Base-by-base conservation (phyloP, 2,329 filamentous ascomycete genomes). In the Canariomyces notabilis region DNA sequence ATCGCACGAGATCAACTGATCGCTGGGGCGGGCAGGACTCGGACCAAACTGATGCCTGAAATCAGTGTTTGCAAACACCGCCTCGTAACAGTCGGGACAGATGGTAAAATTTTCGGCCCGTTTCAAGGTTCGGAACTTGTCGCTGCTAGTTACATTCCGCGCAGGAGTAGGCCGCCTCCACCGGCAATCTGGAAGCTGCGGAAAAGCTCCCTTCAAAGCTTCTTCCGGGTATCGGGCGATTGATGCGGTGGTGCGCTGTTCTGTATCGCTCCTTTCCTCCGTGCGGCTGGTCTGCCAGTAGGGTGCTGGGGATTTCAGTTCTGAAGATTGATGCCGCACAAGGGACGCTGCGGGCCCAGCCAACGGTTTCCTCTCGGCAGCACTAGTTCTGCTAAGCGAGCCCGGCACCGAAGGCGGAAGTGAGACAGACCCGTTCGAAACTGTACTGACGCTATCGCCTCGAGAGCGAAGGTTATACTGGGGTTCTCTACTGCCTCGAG, bases 61-160 rank as follows among this genome's bases (percentile, higher is more conserved):
- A 16, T 78, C 73, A 0, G 87, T 85, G 19, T 77, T 71, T 12
- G 74, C 75, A 55, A 91, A 89, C 7, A 89, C 77, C 5, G 75
- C 74, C 2, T 76, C 73, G 62, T 87, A 89, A 67, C 91, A 97
- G 11, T 78, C 79, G 0, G 88, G 87, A 57, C 91, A 96, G 37
- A 96, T 84, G 52, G 87, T 80, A 56, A 96, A 85, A 49, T 79
- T 78, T 11, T 82, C 76, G 50, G 82, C 78, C 12, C 80, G 79
- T 4, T 80, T 79, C 4, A 96, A 72, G 0, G 84, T 90, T 51
- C 89, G 81, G 87, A 90, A 96, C 59, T 93, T 88, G 51, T 83
- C 72, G 50, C 82, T 76, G 2, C 82, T 82, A 8, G 76, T 69
- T 11, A 80, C 42, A 16, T 33, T 42, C 2, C 48, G 35, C 14